phyloP scores from a whole-genome alignment of 2,329 filamentous ascomycete genomes.

The Fusarium sp. region DNA sequence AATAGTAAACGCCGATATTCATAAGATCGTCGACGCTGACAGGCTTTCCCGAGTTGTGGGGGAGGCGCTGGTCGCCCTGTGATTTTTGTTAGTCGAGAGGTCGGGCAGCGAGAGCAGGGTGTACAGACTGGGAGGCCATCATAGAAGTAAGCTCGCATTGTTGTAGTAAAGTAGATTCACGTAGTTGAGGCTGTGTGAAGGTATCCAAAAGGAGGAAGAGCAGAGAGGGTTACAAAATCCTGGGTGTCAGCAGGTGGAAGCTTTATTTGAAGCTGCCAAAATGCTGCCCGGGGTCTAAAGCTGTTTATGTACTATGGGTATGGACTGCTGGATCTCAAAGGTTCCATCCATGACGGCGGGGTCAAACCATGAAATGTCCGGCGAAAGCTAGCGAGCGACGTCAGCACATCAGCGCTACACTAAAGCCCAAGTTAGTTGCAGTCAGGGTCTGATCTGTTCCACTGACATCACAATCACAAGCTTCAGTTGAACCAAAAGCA shows the following conservation, averaged over 20 bases:
- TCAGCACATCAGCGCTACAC: slow-evolving; percentile 42
- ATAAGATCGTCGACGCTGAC: slow-evolving; percentile 75
- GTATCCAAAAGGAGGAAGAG: not conserved
- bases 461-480: slow-evolving; percentile 40
- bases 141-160: slow-evolving; percentile 70
- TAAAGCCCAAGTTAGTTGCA: slow-evolving; percentile 17
- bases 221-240: not conserved
- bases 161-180: slow-evolving; percentile 33
- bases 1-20: slow-evolving; percentile 84
- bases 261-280: slow-evolving; percentile 26
- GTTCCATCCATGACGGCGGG: slow-evolving; percentile 40
- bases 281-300: slow-evolving; percentile 12
- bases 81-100: slow-evolving; percentile 27
- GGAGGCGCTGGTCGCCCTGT: slow-evolving; percentile 91
- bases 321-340: slow-evolving; percentile 5
- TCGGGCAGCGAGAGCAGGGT: not conserved
- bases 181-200: not conserved
- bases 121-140: slow-evolving; percentile 65
- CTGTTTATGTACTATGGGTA: slow-evolving; percentile 31
- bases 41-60: slow-evolving; percentile 84
- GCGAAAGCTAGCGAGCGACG: slow-evolving; percentile 42
- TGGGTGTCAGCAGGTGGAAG: slow-evolving; percentile 15
- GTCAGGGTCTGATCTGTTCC: slow-evolving; percentile 9
- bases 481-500: not conserved
- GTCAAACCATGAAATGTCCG: slow-evolving; percentile 32